These are phyloP conservation scores for Ophiostoma ulmi DNA, from an alignment of 2,329 filamentous ascomycete genomes.

Conservation along the genomic window DNA sequence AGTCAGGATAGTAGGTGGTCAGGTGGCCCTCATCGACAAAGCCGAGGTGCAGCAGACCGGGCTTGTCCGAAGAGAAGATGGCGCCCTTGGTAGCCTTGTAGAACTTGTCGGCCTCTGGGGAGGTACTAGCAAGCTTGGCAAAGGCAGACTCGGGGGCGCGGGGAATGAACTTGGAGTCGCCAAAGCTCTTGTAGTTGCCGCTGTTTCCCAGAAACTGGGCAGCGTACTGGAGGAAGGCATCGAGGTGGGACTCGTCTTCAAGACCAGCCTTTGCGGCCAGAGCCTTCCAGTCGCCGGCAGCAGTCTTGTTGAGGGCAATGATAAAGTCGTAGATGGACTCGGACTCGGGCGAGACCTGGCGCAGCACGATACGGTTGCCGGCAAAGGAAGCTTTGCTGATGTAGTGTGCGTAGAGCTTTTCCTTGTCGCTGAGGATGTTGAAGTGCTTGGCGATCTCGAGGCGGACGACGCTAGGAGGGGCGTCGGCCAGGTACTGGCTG, in stretches of 20 bases:
- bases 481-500: constrained; percentile 81
- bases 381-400: constrained; percentile 77
- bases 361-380: constrained; percentile 71
- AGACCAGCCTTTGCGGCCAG: constrained; percentile 61
- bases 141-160: constrained; percentile 61
- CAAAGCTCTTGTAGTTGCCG: constrained; percentile 84
- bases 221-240: constrained; percentile 69
- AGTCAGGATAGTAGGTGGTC: constrained; percentile 78
- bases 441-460: constrained; percentile 93
- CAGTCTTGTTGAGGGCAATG: constrained; percentile 61
- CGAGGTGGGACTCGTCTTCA: constrained; percentile 57
- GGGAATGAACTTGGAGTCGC: constrained; percentile 78
- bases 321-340: constrained; percentile 79
- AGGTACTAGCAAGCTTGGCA: constrained; percentile 57
- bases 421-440: constrained; percentile 64
- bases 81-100: constrained; percentile 65
- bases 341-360: constrained; percentile 76
- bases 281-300: constrained; percentile 64
- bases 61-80: constrained; percentile 63
- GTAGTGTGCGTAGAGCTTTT: constrained; percentile 88
- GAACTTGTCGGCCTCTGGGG: constrained; percentile 55
- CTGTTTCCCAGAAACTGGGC: constrained; percentile 74
- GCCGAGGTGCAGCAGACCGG: constrained; percentile 67
- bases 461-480: constrained; percentile 79
- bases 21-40: constrained; percentile 70